Evolutionary conservation across 1,139 yeast species (phyloP), one percentile per base, ranked within the genome.

Genomic region (Yamadazyma oceani): DNA sequence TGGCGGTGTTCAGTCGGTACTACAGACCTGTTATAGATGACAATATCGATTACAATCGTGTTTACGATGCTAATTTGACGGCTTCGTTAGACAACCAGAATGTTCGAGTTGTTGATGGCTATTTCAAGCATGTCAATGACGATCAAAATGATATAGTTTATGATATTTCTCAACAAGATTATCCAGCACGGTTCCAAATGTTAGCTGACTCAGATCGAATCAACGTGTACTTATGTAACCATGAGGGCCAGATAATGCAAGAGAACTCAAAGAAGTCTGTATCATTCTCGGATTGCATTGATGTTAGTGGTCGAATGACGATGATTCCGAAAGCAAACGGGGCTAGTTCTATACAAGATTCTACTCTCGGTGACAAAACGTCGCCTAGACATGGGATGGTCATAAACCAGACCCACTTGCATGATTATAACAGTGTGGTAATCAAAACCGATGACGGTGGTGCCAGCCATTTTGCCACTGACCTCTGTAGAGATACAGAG

Each of bases 1-100:
- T 89, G 85, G 45, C 58, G 1, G 57, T 75, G 0, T 77, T 86
- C 48, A 66, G 78, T 60, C 28, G 51, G 61, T 27, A 27, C 11
- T 27, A 27, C 16, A 15, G 30, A 27, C 30, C 30, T 4, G 32
- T 67, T 85, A 11, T 27, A 27, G 30, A 27, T 27, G 30, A 27
- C 4, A 5, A 9, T 7, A 21, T 16, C 11, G 30, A 27, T 12
- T 27, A 27, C 11, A 11, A 12, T 8, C 19, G 16, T 11, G 16
- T 17, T 9, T 27, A 14, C n/a, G 10, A 17, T 17, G 16, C 14
- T 7, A 27, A 6, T 6, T 5, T 5, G 19, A 4, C 21, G 11
- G 21, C 16, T 9, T 3, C 4, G 6, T 27, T 27, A 4, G 30
- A 27, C 5, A 27, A 27, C 3, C 13, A 15, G 10, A 16, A 16